A percentile compares a stretch with the other conserved stretches of the same genome.
Conservation (phyloP, 805 yeast species). For the Sungouiozyma intestinalis region DNA sequence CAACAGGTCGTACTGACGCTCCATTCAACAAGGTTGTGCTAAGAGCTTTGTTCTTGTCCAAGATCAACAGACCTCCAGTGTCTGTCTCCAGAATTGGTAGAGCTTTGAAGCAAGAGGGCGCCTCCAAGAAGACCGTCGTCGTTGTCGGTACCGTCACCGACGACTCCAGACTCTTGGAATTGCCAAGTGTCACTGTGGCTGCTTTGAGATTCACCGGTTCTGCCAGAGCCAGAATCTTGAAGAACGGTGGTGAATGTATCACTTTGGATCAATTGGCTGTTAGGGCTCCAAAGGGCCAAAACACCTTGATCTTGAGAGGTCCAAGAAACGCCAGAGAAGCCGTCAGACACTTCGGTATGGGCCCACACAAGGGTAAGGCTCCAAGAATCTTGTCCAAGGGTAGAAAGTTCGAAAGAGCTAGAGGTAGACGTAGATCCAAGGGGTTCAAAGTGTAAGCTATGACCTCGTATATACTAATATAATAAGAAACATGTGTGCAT, state of each 20-base stretch:
- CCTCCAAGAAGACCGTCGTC: conserved; percentile 85
- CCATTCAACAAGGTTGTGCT: conserved; percentile 97
- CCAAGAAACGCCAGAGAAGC: conserved; percentile 99
- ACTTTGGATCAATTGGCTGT: conserved; percentile 98
- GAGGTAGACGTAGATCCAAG: conserved; percentile 99
- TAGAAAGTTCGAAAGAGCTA: conserved; percentile 99
- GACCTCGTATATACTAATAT: background rate
- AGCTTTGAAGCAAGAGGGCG: conserved; percentile 73
- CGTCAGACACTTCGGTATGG: conserved; percentile 99
- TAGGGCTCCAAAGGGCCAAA: conserved; percentile 99
- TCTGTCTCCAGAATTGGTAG: conserved; percentile 85
- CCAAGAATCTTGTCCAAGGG: conserved; percentile 97
- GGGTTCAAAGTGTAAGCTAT: conserved; percentile 98
- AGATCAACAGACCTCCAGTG: conserved; percentile 99
- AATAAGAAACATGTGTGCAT: background rate
- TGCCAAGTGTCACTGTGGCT: conserved; percentile 97
- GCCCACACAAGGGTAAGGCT: conserved; percentile 99
- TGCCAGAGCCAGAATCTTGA: conserved; percentile 94
- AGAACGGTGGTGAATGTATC: conserved; percentile 99
- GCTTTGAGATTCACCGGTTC: conserved; percentile 99
- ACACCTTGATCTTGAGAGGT: conserved; percentile 97
- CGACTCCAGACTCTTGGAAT: conserved; percentile 84
- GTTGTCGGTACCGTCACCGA: conserved; percentile 99
- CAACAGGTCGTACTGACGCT: conserved; percentile 74
- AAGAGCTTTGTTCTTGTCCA: conserved; percentile 90